Evolutionary conservation across 257 asterid genomes (phyloP), one percentile per base, ranked within the genome.

Genomic region (Capsicum pubescens): DNA sequence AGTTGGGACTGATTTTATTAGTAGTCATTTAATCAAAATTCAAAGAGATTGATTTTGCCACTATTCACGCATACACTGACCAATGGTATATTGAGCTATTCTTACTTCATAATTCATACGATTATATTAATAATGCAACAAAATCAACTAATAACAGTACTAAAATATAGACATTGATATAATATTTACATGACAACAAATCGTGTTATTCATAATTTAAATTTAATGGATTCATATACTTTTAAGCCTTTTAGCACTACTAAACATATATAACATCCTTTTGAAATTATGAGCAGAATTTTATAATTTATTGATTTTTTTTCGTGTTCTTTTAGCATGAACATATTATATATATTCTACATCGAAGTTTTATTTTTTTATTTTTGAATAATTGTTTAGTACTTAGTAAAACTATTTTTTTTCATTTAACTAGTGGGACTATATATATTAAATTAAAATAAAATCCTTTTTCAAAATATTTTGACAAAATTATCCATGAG

Each of bases 21-120:
- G 87, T 70, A 92, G 82, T 83, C 87, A 93, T 32, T 87, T 56
- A 2, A 58, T 93, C 72, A 81, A 79, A 2, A 2, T 55, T 93
- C 72, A 81, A 79, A 2, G 87, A 86, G 44, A 60, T 93, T 3
- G 97, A 93, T 82, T 93, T 91, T 57, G 81, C 97, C 74, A 91
- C 95, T 6, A 92, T 92, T 36, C 97, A 92, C 83, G 83, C 92
- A 9, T 92, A 92, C 78, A 92, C 97, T 19, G 96, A 92, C 81
- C 89, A 86, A 61, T 88, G 90, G 90, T 88, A 84, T 4, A 2
- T 16, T 26, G 17, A 8, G 12, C 2, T 17, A n/a, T 46, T 39
- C 26, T 44, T 71, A 44, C 36, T 71, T 46, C 58, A 46, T n/a
- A 44, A 10, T 46, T 71, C 17, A 52, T 2, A 7, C 13, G 5